Base-by-base conservation (phyloP, 192 early-diverging fungal genomes). In the Coemansia sp. region DNA sequence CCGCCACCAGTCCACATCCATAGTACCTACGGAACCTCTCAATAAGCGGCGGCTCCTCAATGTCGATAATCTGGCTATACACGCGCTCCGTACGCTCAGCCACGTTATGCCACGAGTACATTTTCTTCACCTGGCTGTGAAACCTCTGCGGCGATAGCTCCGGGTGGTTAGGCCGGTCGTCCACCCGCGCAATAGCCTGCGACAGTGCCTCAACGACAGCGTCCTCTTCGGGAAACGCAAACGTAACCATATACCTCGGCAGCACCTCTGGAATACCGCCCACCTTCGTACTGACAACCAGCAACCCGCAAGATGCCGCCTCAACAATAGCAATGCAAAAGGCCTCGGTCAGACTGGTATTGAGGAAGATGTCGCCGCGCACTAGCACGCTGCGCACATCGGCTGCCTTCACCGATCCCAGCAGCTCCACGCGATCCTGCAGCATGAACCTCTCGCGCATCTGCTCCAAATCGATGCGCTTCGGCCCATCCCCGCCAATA, bases 311-410 rank as follows among this genome's bases (percentile, higher is more conserved):
- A 43, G 91, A 91, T 6, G 95, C 97, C 6, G 97, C 97, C 81
- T 99, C 97, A 16, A 99, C 95, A 60, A 99, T 98, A 6, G 93
- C 95, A 48, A 97, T 99, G 70, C 97, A 97, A 68, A 99, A 99
- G 6, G 97, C 97, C 68, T 99, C 97, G 1, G 95, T 99, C 75
- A 98, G 83, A 41, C 93, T 94, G 26, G 97, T 97, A 69, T 99
- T 99, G 26, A 99, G 75, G 68, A 96, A 99, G 13, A 99, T 95
- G 59, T 97, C 88, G 12, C 97, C 97, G 56, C 94, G 88, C 11
- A 92, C 87, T 18, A 99, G 83, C 23, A 97, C 94, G 64, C 91
- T 86, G 12, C 92, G 84, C 6, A 99, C 90, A 68, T 95, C 81
- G 31, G 89, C 87, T 34, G 95, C 92, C 57, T 86, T 83, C 23